phyloP scores from a whole-genome alignment of 768 basidiomycete genomes.

The Punctularia strigosozonata region DNA sequence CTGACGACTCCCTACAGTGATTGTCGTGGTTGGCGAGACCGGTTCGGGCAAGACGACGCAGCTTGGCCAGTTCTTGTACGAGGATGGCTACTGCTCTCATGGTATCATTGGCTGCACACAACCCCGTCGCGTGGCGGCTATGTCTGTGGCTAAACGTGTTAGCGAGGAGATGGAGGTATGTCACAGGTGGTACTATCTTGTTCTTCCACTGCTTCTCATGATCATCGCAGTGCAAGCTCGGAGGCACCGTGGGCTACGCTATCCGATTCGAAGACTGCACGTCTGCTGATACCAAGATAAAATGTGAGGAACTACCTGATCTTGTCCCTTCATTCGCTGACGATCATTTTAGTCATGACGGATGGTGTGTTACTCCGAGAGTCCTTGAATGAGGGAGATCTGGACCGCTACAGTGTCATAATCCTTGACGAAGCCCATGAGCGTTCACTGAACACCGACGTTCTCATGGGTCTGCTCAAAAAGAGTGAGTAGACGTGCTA shows the following conservation, averaged over 20 bases:
- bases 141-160: slow-evolving; percentile 99
- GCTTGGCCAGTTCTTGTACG: slow-evolving; percentile 88
- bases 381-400: slow-evolving; percentile 95
- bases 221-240: slow-evolving; percentile 64
- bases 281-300: slow-evolving; percentile 87
- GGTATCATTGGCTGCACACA: slow-evolving; percentile 97
- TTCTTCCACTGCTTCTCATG: slow-evolving; percentile 4
- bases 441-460: slow-evolving; percentile 93
- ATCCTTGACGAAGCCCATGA: slow-evolving; percentile 99
- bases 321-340: neutral
- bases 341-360: slow-evolving; percentile 70
- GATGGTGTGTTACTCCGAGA: slow-evolving; percentile 98
- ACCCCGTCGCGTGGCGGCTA: slow-evolving; percentile 95
- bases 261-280: slow-evolving; percentile 99
- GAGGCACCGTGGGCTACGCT: slow-evolving; percentile 86
- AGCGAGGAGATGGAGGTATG: slow-evolving; percentile 97
- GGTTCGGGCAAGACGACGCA: slow-evolving; percentile 99
- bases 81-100: slow-evolving; percentile 87
- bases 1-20: slow-evolving; percentile 35
- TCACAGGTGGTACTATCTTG: neutral
- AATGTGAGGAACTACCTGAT: slow-evolving; percentile 48
- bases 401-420: slow-evolving; percentile 93
- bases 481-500: slow-evolving; percentile 81
- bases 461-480: slow-evolving; percentile 89
- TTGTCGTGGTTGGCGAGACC: slow-evolving; percentile 98